Percentiles rank a stretch among this genome's conserved stretches.
phyloP scores from a whole-genome alignment of 2,329 filamentous ascomycete species.

The Colletotrichum zoysiae region DNA sequence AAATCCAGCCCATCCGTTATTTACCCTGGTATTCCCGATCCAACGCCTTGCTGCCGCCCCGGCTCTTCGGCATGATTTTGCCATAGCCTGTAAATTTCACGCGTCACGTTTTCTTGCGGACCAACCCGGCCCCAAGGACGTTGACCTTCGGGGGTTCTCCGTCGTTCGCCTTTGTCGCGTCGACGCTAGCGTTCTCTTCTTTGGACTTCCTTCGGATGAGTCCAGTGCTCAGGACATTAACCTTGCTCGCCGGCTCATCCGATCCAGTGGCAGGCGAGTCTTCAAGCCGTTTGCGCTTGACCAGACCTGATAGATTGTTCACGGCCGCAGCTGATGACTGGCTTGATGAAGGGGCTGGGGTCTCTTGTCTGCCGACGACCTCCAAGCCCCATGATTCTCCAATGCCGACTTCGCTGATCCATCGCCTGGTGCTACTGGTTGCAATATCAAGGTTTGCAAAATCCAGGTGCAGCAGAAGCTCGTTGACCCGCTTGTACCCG shows the following conservation, averaged over 20 bases:
- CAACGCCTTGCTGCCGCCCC: conserved; percentile 12
- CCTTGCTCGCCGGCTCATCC: conserved; percentile 40
- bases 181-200: conserved; percentile 37
- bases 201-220: conserved; percentile 71
- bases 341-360: conserved; percentile 38
- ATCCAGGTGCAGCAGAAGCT: conserved; percentile 79
- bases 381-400: conserved; percentile 65
- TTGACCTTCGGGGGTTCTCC: conserved; percentile 48
- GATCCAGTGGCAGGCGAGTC: conserved; percentile 30
- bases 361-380: conserved; percentile 59
- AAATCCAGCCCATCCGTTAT: neutral
- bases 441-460: conserved; percentile 76
- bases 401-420: conserved; percentile 75
- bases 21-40: conserved; percentile 14
- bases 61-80: neutral
- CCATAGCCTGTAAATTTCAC: neutral
- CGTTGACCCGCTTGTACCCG: conserved; percentile 75
- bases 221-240: conserved; percentile 63
- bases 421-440: conserved; percentile 74
- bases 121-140: conserved; percentile 56
- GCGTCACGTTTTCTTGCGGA: conserved; percentile 66
- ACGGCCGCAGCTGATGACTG: conserved; percentile 45
- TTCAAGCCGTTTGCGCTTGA: conserved; percentile 61
- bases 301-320: conserved; percentile 63
- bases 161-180: conserved; percentile 35